These are phyloP conservation scores for Trichoderma sp. DNA, from an alignment of 2,329 filamentous ascomycete genomes.

Conservation along the genomic window DNA sequence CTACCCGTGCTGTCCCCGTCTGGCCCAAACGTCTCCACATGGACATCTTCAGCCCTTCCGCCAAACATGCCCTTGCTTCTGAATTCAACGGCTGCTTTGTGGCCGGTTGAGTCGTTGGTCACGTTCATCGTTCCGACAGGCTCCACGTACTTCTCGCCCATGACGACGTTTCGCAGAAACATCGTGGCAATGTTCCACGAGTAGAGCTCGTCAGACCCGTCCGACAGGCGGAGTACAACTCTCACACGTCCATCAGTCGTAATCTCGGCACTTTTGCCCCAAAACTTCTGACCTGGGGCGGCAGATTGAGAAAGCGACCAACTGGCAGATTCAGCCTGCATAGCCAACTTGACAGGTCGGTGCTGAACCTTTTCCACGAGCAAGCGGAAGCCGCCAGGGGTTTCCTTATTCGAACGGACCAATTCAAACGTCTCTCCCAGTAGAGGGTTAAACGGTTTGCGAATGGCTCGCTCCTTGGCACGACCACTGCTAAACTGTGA, in stretches of 20 bases:
- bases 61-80: conserved; percentile 97
- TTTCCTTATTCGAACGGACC: conserved; percentile 74
- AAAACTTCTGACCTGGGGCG: conserved; percentile 92
- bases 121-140: conserved; percentile 88
- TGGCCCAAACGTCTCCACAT: conserved; percentile 66
- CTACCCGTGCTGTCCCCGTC: conserved; percentile 64
- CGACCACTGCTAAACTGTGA: conserved; percentile 79
- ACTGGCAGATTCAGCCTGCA: conserved; percentile 79
- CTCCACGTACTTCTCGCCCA: conserved; percentile 97
- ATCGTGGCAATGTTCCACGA: conserved; percentile 85
- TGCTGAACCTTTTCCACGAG: conserved; percentile 96
- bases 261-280: conserved; percentile 94
- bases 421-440: conserved; percentile 95
- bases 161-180: conserved; percentile 93
- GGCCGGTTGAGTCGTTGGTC: conserved; percentile 76
- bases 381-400: conserved; percentile 74
- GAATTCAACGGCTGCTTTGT: conserved; percentile 84
- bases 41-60: conserved; percentile 85
- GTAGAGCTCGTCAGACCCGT: conserved; percentile 75
- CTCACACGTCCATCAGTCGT: conserved; percentile 86
- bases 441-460: conserved; percentile 97
- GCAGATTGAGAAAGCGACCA: conserved; percentile 90
- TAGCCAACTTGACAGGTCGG: conserved; percentile 85
- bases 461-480: conserved; percentile 84
- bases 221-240: conserved; percentile 63